phyloP scores from a whole-genome alignment of 768 basidiomycete species.

The Glaciozyma antarctica region DNA sequence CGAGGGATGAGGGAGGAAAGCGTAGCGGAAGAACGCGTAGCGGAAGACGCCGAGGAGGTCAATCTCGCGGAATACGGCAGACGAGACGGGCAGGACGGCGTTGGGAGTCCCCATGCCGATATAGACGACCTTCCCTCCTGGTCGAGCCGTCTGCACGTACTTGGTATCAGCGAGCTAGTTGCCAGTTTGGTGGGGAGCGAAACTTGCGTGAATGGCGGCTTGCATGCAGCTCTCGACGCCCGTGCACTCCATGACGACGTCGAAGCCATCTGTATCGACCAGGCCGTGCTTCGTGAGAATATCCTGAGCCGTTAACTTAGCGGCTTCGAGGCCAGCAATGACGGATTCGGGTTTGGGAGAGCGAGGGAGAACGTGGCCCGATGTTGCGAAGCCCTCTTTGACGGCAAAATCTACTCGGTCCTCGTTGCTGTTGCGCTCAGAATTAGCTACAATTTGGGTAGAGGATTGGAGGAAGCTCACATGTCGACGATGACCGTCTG shows the following conservation, averaged over 20 bases:
- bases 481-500: constrained; percentile 75
- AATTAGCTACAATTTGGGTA: neutral
- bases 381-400: constrained; percentile 62
- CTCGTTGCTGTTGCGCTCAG: constrained; percentile 44
- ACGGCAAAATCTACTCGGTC: constrained; percentile 69
- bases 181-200: neutral
- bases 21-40: constrained; percentile 40
- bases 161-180: constrained; percentile 1
- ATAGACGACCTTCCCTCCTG: constrained; percentile 84
- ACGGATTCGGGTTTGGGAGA: constrained; percentile 37
- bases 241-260: constrained; percentile 89
- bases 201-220: constrained; percentile 75
- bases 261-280: constrained; percentile 59
- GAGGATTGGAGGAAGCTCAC: neutral
- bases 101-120: constrained; percentile 91
- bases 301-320: constrained; percentile 46
- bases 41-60: constrained; percentile 60
- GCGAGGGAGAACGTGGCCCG: constrained; percentile 57
- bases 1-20: constrained; percentile 47
- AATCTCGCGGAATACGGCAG: constrained; percentile 76
- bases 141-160: constrained; percentile 59
- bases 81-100: constrained; percentile 68
- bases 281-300: constrained; percentile 26
- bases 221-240: constrained; percentile 88
- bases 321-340: constrained; percentile 18